Evolutionary conservation across 73 alveolate species (phyloP), one percentile per base, ranked within the genome.

Genomic region (Paraurostyla sp.): DNA sequence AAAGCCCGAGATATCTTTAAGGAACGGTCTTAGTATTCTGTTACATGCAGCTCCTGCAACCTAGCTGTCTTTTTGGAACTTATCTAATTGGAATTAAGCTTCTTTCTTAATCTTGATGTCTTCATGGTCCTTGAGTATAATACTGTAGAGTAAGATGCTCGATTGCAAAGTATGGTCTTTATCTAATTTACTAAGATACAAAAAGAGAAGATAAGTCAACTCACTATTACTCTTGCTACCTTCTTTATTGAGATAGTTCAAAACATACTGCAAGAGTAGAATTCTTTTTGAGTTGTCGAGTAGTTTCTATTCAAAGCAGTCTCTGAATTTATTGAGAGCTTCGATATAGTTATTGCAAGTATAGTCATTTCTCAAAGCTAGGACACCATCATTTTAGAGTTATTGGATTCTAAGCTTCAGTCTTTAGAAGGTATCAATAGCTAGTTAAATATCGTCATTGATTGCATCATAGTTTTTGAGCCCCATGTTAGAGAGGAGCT

Each of bases 91-190:
- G 23, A 30, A 30, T 20, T 27, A 73, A 16, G 87, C 87, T 50
- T 73, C 87, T 7, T 73, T 73, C 52, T 73, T 73, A 50, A 73
- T 73, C 50, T 73, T 73, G 18, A 73, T 73, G 29, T 73, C 87
- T 45, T 50, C 9, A 73, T 73, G 87, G 29, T 73, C 87, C 42
- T 45, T 73, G 33, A 73, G 33, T 2, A 73, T 30, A 3, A 73
- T 73, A 30, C 73, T 48, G 41, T 73, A 50, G 4, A 73, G 49
- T 9, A 73, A 35, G 7, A 73, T 57, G 6, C 62, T 32, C 7
- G 87, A 73, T 2, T 11, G 20, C 6, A 48, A 18, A 3, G 65
- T 2, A n/a, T n/a, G n/a, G 0, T 71, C 87, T 27, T 36, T 18
- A 50, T 73, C 87, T 18, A 73, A 29, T 3, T 48, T 16, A 27